These are phyloP conservation scores for Aureoboletus auriporus DNA, from an alignment of 768 basidiomycete genomes.

Conservation along the genomic window DNA sequence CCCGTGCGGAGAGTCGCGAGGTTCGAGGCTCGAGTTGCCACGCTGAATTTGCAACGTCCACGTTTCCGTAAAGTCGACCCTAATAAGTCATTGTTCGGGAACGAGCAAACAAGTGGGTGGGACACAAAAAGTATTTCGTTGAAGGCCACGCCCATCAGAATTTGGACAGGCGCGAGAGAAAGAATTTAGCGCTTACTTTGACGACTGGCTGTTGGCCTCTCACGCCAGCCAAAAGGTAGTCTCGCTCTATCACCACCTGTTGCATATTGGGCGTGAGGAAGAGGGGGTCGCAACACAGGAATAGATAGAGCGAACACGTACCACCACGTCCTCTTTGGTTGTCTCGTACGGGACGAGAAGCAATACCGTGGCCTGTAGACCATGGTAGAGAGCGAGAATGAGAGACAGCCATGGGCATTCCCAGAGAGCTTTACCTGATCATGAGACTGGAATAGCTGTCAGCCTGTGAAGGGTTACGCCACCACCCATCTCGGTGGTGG, in stretches of 20 bases:
- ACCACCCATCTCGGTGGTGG: constrained; percentile 7
- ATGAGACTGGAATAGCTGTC: constrained; percentile 56
- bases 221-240: constrained; percentile 70
- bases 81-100: constrained; percentile 21
- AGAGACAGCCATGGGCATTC: constrained; percentile 8
- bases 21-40: constrained; percentile 79
- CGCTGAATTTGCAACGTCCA: constrained; percentile 61
- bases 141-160: background rate
- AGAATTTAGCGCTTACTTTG: constrained; percentile 48
- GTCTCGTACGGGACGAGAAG: constrained; percentile 70
- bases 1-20: constrained; percentile 50
- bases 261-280: background rate
- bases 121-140: background rate
- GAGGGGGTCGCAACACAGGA: background rate
- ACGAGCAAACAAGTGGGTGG: background rate
- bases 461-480: constrained; percentile 15
- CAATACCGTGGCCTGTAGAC: constrained; percentile 65
- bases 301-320: constrained; percentile 30
- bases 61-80: constrained; percentile 71
- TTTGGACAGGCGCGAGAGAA: background rate
- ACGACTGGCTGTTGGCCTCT: constrained; percentile 65
- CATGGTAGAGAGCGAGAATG: constrained; percentile 17
- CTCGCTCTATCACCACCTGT: constrained; percentile 70
- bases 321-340: constrained; percentile 66
- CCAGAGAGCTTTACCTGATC: constrained; percentile 56